A percentile compares a stretch with the other conserved stretches of the same genome.
phyloP scores from a whole-genome alignment of 1,284 basidiomycete species.

The Sporisorium graminicola region DNA sequence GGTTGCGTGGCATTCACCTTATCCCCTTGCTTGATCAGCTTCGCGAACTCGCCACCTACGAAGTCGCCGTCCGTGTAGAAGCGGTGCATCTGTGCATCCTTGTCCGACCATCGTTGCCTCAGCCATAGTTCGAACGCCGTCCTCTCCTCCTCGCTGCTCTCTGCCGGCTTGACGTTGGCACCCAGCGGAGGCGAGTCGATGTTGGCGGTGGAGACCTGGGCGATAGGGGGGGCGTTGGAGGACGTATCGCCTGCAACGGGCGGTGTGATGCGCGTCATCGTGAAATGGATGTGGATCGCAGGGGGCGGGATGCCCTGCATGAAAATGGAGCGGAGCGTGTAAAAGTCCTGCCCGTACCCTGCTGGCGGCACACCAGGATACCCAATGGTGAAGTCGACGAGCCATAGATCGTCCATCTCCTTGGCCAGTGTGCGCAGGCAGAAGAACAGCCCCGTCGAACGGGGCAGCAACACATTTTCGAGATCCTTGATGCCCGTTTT shows the following conservation, averaged over 20 bases:
- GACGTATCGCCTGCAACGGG: slow-evolving; percentile 21
- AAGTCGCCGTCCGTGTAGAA: slow-evolving; percentile 73
- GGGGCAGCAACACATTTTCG: slow-evolving; percentile 82
- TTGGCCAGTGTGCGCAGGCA: slow-evolving; percentile 84
- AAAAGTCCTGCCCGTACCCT: slow-evolving; percentile 81
- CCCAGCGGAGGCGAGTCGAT: slow-evolving; percentile 38
- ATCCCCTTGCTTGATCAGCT: slow-evolving; percentile 3
- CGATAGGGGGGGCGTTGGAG: slow-evolving; percentile 10
- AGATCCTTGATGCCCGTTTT: slow-evolving; percentile 76
- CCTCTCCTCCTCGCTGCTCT: slow-evolving; percentile 78
- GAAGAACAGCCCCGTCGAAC: slow-evolving; percentile 89
- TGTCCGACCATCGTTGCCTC: slow-evolving; percentile 81
- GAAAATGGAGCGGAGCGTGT: slow-evolving; percentile 88
- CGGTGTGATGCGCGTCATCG: slow-evolving; percentile 32
- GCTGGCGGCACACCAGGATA: slow-evolving; percentile 81
- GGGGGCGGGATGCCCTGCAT: slow-evolving; percentile 85
- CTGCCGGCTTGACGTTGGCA: slow-evolving; percentile 22
- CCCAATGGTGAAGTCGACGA: slow-evolving; percentile 81
- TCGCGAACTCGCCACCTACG: slow-evolving; percentile 41
- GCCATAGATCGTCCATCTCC: slow-evolving; percentile 80
- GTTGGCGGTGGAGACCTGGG: slow-evolving; percentile 12
- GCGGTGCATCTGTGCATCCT: slow-evolving; percentile 80
- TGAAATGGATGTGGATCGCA: slow-evolving; percentile 79
- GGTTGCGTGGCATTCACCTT: slow-evolving; percentile 9
- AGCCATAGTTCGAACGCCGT: slow-evolving; percentile 86